A percentile compares a stretch with the other conserved stretches of the same genome.
Conservation (phyloP, 768 basidiomycete species). For the Myochromella boudieri region DNA sequence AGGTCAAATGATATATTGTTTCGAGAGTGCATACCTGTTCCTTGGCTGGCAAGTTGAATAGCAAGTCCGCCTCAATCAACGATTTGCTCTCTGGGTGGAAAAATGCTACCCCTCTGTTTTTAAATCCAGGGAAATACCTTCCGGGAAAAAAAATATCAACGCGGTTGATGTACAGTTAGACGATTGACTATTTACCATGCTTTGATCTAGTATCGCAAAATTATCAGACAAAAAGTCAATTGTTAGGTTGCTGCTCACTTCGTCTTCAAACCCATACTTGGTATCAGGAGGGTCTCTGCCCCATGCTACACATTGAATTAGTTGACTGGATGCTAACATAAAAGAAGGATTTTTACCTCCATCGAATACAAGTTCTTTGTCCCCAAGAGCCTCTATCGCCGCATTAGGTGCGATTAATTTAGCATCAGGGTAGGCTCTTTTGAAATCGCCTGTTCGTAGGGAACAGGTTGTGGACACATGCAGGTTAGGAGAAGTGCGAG, state of each 20-base stretch:
- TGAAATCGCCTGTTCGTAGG: slow-evolving; percentile 46
- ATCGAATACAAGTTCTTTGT: slow-evolving; percentile 52
- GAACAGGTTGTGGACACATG: neutral
- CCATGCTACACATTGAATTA: slow-evolving; percentile 34
- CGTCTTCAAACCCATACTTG: slow-evolving; percentile 71
- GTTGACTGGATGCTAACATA: neutral
- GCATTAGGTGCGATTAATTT: slow-evolving; percentile 64
- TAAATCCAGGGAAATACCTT: slow-evolving; percentile 63
- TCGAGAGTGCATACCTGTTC: slow-evolving; percentile 62
- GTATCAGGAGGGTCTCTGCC: slow-evolving; percentile 55
- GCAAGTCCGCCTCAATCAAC: slow-evolving; percentile 71
- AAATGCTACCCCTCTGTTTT: slow-evolving; percentile 79
- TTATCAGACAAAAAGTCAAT: neutral
- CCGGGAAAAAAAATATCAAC: neutral
- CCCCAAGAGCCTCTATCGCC: slow-evolving; percentile 44
- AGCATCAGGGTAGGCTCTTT: slow-evolving; percentile 61
- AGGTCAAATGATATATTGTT: neutral
- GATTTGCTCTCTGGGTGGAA: slow-evolving; percentile 65
- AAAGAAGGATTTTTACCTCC: slow-evolving; percentile 42
- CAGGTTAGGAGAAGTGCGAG: neutral
- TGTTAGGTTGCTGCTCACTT: slow-evolving; percentile 36
- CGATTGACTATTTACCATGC: slow-evolving; percentile 33
- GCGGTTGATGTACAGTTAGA: neutral
- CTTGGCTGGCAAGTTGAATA: slow-evolving; percentile 76
- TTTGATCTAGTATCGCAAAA: slow-evolving; percentile 32